These are phyloP conservation scores for Jamesozyma gamospora DNA, from an alignment of 805 yeast genomes.

Conservation along the genomic window DNA sequence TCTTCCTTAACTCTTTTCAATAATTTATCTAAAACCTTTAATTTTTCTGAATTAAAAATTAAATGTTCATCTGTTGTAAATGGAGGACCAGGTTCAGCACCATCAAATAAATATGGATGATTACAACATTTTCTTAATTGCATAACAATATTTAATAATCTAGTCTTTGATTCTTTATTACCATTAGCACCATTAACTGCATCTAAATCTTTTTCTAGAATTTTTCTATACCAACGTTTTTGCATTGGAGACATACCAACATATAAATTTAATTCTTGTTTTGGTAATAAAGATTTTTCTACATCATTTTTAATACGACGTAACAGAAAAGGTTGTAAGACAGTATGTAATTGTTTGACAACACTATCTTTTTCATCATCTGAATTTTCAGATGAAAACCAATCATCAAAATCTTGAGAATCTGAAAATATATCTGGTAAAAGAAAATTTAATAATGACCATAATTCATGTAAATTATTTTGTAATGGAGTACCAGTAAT, in stretches of 20 bases:
- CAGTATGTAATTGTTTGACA: conserved; percentile 64
- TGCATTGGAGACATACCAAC: conserved; percentile 75
- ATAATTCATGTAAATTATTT: conserved; percentile 67
- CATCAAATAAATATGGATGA: conserved; percentile 77
- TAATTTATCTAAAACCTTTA: conserved; percentile 60
- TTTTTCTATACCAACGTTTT: conserved; percentile 63
- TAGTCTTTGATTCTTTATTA: conserved; percentile 63
- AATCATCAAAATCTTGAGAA: conserved; percentile 61
- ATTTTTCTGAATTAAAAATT: conserved; percentile 60
- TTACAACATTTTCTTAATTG: conserved; percentile 78
- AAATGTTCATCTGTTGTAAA: conserved; percentile 78
- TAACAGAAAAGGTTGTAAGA: conserved; percentile 61
- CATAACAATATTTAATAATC: conserved; percentile 73
- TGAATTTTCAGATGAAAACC: conserved; percentile 45
- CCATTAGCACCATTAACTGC: conserved; percentile 80
- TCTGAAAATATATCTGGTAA: conserved; percentile 73
- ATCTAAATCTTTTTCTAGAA: conserved; percentile 70
- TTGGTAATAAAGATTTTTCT: conserved; percentile 68
- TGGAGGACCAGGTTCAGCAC: conserved; percentile 88
- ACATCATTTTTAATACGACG: conserved; percentile 74
- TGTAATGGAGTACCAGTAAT: conserved; percentile 81
- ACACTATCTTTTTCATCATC: conserved; percentile 41
- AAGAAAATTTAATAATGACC: conserved; percentile 71
- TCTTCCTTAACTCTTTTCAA: conserved; percentile 51
- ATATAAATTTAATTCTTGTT: conserved; percentile 63